Evolutionary conservation across 140 eudicot species (phyloP), one percentile per base, ranked within the genome.

Genomic region (Erigeron philadelphicus): DNA sequence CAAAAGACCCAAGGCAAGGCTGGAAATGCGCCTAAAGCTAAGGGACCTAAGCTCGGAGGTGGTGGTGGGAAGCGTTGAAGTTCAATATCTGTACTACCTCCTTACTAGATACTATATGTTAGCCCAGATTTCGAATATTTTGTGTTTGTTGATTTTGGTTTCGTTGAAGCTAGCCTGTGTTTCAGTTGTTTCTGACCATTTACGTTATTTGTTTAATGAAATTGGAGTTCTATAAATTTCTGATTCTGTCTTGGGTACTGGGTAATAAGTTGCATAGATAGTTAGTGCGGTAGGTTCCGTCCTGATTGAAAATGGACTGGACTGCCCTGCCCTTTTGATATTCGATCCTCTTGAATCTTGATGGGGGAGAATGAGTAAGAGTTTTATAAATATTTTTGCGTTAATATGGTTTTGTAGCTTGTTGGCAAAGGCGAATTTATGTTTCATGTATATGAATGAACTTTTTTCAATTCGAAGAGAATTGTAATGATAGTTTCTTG

Each of bases 41-140:
- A 83, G 64, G 86, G 88, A 10, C 82, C 86, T 59, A 85, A 83
- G 59, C 84, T 83, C 9, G 86, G 88, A 8, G 91, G 91, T 11
- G 91, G 88, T 6, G 88, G 88, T 19, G 88, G 88, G 47, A 85
- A 82, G 83, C 85, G 85, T 66, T 85, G 78, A 80, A 68, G 42
- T 17, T 8, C n/a, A 4, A 11, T 57, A 16, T 0, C 45, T 52
- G 54, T 46, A 42, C 49, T 48, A 10, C 18, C 18, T 38, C 16
- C 35, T 74, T 49, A 17, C 74, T 69, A 63, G 80, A 58, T 38
- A 11, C 19, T 67, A 11, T 50, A 53, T 23, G 41, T 64, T 77
- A 66, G 76, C 48, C 23, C 6, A 73, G 62, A 53, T 68, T 62
- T 61, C 61, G 67, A 53, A 25, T 46, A 10, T 68, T 62, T 79